These are phyloP conservation scores for Endoconidiophora laricicola DNA, from an alignment of 2,329 filamentous ascomycete species.

Conservation along the genomic window DNA sequence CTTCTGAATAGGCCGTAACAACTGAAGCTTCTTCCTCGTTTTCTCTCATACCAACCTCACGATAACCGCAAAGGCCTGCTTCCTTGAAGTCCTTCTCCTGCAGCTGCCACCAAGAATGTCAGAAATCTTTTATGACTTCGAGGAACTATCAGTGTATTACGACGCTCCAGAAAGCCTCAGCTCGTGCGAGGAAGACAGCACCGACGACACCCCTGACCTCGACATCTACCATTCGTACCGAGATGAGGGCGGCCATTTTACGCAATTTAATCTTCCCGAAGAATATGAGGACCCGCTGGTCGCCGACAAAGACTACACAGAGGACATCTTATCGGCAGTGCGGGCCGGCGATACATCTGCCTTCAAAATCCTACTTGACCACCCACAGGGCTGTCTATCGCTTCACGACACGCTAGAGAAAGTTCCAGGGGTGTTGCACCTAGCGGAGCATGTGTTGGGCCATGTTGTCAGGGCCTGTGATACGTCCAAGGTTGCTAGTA, in stretches of 20 bases:
- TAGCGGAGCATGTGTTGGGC: neutral
- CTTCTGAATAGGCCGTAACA: no score
- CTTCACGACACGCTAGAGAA: neutral
- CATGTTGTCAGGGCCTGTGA: neutral
- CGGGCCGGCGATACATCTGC: neutral
- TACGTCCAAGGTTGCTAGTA: neutral
- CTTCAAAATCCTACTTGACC: neutral
- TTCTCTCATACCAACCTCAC: no score
- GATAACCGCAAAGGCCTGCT: no score
- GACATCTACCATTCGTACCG: constrained; percentile 7
- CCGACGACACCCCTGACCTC: neutral
- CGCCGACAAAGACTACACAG: neutral
- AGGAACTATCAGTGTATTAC: constrained; percentile 6
- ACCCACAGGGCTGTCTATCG: neutral
- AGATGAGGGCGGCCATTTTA: constrained; percentile 1
- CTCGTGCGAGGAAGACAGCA: neutral
- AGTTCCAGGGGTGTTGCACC: neutral
- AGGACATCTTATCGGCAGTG: neutral
- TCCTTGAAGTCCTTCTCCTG: no score
- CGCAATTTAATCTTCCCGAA: neutral
- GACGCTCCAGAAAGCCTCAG: constrained; percentile 3
- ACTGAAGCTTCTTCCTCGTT: no score
- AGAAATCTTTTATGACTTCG: neutral
- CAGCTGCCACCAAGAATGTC: no score
- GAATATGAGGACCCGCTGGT: constrained; percentile 1